Evolutionary conservation across 2,329 filamentous ascomycete genomes (phyloP).

Genomic region (Helotiales sp.): DNA sequence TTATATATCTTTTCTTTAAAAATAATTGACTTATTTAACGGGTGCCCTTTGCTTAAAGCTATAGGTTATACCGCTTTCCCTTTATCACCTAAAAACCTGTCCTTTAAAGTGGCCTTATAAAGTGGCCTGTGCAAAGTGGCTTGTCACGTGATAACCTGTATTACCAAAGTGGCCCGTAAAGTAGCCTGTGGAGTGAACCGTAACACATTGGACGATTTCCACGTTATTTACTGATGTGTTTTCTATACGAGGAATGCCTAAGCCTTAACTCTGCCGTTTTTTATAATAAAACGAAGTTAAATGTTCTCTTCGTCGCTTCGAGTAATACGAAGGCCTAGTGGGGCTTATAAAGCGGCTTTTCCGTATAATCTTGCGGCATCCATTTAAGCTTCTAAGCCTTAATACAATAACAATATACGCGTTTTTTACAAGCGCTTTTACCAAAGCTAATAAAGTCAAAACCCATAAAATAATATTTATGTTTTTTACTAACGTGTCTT

Average conservation of each 20-base stretch:
- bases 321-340: neutral
- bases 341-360: conserved; percentile 1
- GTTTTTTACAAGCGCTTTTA: neutral
- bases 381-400: conserved; percentile 6
- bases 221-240: too few relatives aligned
- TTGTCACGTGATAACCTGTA: too few relatives aligned
- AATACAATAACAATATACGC: neutral
- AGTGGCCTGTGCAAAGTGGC: too few relatives aligned
- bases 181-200: too few relatives aligned
- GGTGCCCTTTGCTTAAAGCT: too few relatives aligned
- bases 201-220: conserved; percentile 1
- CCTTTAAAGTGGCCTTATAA: too few relatives aligned
- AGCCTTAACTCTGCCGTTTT: conserved; percentile 4
- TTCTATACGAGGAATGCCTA: neutral
- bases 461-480: neutral
- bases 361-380: neutral
- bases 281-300: neutral
- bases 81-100: too few relatives aligned
- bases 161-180: too few relatives aligned
- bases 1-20: too few relatives aligned
- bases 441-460: neutral
- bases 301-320: conserved; percentile 1
- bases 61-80: too few relatives aligned
- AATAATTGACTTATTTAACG: too few relatives aligned
- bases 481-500: neutral